Percentiles rank a stretch among this genome's conserved stretches.
phyloP scores from a whole-genome alignment of 352 stramenopile genomes.

The Albugo laibachii region DNA sequence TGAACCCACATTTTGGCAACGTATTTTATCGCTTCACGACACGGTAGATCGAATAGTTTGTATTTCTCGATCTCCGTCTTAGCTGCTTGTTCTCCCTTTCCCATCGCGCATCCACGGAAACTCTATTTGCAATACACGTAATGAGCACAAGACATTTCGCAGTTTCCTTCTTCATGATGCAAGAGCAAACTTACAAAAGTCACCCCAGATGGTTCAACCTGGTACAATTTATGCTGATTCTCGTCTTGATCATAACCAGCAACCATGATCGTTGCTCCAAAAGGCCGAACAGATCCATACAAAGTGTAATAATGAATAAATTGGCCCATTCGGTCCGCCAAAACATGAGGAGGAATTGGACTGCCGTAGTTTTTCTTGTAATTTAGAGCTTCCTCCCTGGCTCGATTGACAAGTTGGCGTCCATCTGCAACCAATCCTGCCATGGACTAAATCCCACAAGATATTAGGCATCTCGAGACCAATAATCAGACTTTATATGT shows the following conservation, averaged over 20 bases:
- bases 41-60: slow-evolving; percentile 88
- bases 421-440: slow-evolving; percentile 91
- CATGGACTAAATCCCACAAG: slow-evolving; percentile 38
- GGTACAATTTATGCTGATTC: slow-evolving; percentile 78
- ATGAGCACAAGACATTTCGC: slow-evolving; percentile 6
- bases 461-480: background rate
- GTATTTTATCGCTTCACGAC: slow-evolving; percentile 93
- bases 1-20: slow-evolving; percentile 90
- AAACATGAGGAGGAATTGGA: slow-evolving; percentile 80
- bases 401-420: slow-evolving; percentile 90
- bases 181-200: slow-evolving; percentile 35
- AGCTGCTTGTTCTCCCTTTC: slow-evolving; percentile 93
- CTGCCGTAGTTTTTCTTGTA: slow-evolving; percentile 96
- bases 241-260: slow-evolving; percentile 89
- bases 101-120: slow-evolving; percentile 93
- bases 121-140: slow-evolving; percentile 30
- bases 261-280: slow-evolving; percentile 91
- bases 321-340: slow-evolving; percentile 88
- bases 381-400: slow-evolving; percentile 83
- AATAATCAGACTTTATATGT: background rate
- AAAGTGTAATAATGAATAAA: slow-evolving; percentile 99
- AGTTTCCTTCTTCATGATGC: background rate
- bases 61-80: slow-evolving; percentile 99
- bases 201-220: slow-evolving; percentile 85
- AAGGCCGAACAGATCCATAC: slow-evolving; percentile 92